These are phyloP conservation scores for Arxiozyma slooffiae DNA, from an alignment of 1,139 yeast species.

Conservation along the genomic window DNA sequence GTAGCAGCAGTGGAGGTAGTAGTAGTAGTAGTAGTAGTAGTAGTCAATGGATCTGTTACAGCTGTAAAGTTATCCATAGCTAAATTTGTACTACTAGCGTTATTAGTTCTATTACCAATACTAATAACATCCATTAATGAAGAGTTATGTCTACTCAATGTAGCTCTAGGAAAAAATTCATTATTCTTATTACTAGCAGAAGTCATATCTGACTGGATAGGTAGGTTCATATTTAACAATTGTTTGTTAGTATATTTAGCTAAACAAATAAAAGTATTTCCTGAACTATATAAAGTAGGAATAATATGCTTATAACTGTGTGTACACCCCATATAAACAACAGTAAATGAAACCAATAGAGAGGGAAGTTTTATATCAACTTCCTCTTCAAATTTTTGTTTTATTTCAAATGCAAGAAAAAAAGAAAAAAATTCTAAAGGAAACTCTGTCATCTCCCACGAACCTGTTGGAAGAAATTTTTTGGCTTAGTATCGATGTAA, in stretches of 20 bases:
- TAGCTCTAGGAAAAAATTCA: not conserved
- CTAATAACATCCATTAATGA: slow-evolving; percentile 3
- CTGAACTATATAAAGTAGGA: too few relatives aligned
- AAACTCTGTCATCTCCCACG: not conserved
- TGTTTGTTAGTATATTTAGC: not conserved
- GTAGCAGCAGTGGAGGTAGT: not conserved
- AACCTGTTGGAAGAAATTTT: too few relatives aligned
- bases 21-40: slow-evolving; percentile 2
- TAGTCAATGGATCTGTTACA: not conserved
- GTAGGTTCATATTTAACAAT: not conserved
- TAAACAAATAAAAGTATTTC: too few relatives aligned
- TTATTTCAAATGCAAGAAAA: not conserved
- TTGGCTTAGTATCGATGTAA: not conserved
- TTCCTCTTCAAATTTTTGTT: not conserved
- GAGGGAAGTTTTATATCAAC: not conserved
- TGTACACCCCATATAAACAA: not conserved
- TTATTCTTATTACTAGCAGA: not conserved
- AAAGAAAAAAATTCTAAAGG: not conserved
- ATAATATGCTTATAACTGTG: too few relatives aligned
- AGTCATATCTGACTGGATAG: not conserved
- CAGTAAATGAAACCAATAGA: too few relatives aligned
- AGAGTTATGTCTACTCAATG: slow-evolving; percentile 1
- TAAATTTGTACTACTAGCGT: not conserved
- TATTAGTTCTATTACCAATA: slow-evolving; percentile 2
- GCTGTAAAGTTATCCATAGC: not conserved